These are phyloP conservation scores for Austroboletus festivus DNA, from an alignment of 768 basidiomycete species.

Conservation along the genomic window DNA sequence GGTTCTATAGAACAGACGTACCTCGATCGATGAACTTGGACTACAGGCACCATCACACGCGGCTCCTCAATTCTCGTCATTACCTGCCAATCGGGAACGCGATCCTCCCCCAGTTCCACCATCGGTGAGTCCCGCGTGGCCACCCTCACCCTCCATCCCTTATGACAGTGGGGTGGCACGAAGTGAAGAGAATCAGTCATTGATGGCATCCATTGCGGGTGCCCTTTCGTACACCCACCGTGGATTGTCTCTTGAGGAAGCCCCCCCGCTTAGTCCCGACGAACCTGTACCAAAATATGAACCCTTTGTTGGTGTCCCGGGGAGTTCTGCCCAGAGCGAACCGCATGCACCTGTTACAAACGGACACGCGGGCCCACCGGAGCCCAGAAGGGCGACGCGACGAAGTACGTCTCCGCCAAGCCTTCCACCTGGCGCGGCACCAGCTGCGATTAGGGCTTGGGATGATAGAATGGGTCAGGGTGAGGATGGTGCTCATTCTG, in stretches of 20 bases:
- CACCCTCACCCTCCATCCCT: conserved; percentile 8
- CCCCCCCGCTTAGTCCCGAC: conserved; percentile 22
- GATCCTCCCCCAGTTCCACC: conserved; percentile 25
- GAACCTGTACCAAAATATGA: conserved; percentile 41
- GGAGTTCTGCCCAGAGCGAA: conserved; percentile 12
- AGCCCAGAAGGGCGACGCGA: conserved; percentile 24
- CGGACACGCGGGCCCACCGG: conserved; percentile 10
- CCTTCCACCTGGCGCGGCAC: conserved; percentile 44
- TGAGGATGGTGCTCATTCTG: conserved; percentile 31
- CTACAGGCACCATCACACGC: conserved; percentile 5
- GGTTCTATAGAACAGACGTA: conserved; percentile 15
- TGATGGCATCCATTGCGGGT: conserved; percentile 38
- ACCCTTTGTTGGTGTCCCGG: conserved; percentile 8
- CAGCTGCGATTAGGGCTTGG: conserved; percentile 35
- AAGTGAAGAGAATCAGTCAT: conserved; percentile 29
- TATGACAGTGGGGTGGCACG: conserved; percentile 3
- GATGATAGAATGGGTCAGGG: conserved; percentile 35
- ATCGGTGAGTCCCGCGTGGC: background rate
- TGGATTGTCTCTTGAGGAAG: conserved; percentile 24
- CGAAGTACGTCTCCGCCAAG: conserved; percentile 36
- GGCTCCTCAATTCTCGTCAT: conserved; percentile 55
- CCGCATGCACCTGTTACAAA: conserved; percentile 17
- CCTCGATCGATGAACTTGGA: conserved; percentile 30
- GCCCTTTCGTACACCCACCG: conserved; percentile 33
- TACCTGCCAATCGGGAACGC: conserved; percentile 47